A percentile compares a stretch with the other conserved stretches of the same genome.
Evolutionary conservation across 1,284 basidiomycete genomes (phyloP).

Genomic region (Cystobasidium sp.): DNA sequence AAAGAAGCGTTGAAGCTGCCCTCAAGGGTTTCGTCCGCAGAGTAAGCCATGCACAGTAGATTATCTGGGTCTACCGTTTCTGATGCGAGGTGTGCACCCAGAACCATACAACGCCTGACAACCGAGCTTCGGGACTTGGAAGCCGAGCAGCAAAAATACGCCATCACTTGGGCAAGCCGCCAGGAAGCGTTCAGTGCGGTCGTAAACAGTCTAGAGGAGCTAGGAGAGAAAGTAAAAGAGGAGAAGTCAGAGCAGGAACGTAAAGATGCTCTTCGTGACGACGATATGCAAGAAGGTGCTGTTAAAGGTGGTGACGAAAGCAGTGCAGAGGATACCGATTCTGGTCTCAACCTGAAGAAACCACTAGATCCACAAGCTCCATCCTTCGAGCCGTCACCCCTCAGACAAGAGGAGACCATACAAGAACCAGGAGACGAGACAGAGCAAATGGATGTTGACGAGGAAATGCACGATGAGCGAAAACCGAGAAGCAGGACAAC

Average conservation of each 20-base stretch:
- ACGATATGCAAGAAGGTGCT: slow-evolving; percentile 19
- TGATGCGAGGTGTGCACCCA: slow-evolving; percentile 12
- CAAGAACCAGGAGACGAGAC: neutral
- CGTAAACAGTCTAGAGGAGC: slow-evolving; percentile 46
- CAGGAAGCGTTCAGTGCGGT: slow-evolving; percentile 49
- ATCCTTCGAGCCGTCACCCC: slow-evolving; percentile 34
- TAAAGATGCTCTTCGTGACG: slow-evolving; percentile 40
- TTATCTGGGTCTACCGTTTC: neutral
- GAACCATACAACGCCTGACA: slow-evolving; percentile 45
- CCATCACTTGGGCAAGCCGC: slow-evolving; percentile 48
- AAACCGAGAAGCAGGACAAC: slow-evolving; percentile 1
- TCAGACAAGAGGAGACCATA: neutral
- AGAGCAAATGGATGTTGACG: slow-evolving; percentile 28
- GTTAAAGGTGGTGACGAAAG: slow-evolving; percentile 28
- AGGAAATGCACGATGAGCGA: slow-evolving; percentile 1
- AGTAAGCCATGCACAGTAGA: slow-evolving; percentile 40
- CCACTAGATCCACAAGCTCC: slow-evolving; percentile 36
- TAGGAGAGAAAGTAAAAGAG: slow-evolving; percentile 49
- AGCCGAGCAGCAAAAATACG: slow-evolving; percentile 46
- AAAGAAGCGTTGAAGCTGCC: slow-evolving; percentile 46
- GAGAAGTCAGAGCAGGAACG: slow-evolving; percentile 44
- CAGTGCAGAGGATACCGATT: slow-evolving; percentile 27
- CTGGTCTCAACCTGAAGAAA: neutral
- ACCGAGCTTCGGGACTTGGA: slow-evolving; percentile 46
- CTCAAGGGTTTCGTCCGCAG: slow-evolving; percentile 42